phyloP scores from a whole-genome alignment of 2,329 filamentous ascomycete species.

The Xylariaceae sp. region DNA sequence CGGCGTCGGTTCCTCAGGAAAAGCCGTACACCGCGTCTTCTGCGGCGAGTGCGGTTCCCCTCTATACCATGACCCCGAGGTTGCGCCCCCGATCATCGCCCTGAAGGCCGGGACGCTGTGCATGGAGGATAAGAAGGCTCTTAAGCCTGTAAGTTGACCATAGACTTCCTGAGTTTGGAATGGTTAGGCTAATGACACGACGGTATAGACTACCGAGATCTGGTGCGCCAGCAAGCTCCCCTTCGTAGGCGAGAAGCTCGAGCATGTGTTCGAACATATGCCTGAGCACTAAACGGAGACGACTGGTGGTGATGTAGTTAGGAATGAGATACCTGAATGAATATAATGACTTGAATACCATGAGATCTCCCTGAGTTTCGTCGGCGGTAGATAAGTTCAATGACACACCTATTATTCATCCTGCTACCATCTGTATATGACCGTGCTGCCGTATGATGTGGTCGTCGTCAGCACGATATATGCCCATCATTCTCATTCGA shows the following conservation, averaged over 20 bases:
- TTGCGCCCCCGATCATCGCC: conserved; percentile 64
- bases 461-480: too few relatives aligned
- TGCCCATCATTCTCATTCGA: too few relatives aligned
- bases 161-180: too few relatives aligned
- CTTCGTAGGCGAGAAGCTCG: conserved; percentile 62
- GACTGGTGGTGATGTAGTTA: background rate
- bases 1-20: conserved; percentile 55
- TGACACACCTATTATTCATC: conserved; percentile 1
- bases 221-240: conserved; percentile 65
- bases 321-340: background rate
- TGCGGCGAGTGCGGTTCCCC: conserved; percentile 65
- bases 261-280: conserved; percentile 60
- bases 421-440: too few relatives aligned
- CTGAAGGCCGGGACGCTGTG: conserved; percentile 63
- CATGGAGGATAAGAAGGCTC: conserved; percentile 58
- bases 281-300: conserved; percentile 34
- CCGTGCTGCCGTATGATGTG: too few relatives aligned
- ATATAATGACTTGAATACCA: conserved; percentile 11
- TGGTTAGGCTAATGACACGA: conserved; percentile 2
- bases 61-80: conserved; percentile 65
- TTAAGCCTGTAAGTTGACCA: conserved; percentile 53
- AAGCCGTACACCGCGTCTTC: conserved; percentile 62
- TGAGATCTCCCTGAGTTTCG: conserved; percentile 15
- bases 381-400: conserved; percentile 17
- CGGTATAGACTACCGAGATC: conserved; percentile 57